These are phyloP conservation scores for Penicillium sp. DNA, from an alignment of 2,329 filamentous ascomycete genomes.

Conservation along the genomic window DNA sequence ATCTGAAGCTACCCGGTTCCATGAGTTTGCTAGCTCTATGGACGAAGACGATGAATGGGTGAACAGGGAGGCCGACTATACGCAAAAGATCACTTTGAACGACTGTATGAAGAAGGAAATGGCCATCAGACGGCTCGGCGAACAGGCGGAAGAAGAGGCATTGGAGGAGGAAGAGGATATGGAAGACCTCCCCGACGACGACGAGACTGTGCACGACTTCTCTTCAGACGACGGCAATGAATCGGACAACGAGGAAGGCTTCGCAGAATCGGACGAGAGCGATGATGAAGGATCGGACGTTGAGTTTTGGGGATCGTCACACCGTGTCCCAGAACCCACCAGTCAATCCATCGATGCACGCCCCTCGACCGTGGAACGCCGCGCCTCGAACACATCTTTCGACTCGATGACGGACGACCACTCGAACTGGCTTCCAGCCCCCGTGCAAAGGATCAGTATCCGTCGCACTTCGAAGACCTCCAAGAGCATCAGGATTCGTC, in stretches of 20 bases:
- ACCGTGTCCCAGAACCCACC: slow-evolving; percentile 52
- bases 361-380: slow-evolving; percentile 47
- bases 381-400: slow-evolving; percentile 55
- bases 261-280: slow-evolving; percentile 67
- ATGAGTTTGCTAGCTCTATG: slow-evolving; percentile 85
- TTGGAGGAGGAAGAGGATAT: slow-evolving; percentile 68
- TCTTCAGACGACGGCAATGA: slow-evolving; percentile 67
- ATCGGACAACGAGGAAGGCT: slow-evolving; percentile 74
- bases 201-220: slow-evolving; percentile 54
- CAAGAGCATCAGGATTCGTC: slow-evolving; percentile 58
- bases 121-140: slow-evolving; percentile 77
- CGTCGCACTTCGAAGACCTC: slow-evolving; percentile 33
- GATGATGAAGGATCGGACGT: slow-evolving; percentile 62
- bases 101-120: slow-evolving; percentile 91
- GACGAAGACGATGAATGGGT: slow-evolving; percentile 91
- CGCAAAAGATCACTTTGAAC: slow-evolving; percentile 76
- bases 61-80: slow-evolving; percentile 63
- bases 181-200: slow-evolving; percentile 67
- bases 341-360: slow-evolving; percentile 53
- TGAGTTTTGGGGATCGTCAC: slow-evolving; percentile 61
- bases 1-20: slow-evolving; percentile 60
- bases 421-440: slow-evolving; percentile 33
- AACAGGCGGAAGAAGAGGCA: slow-evolving; percentile 89
- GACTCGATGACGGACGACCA: slow-evolving; percentile 48
- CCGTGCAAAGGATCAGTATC: slow-evolving; percentile 29